Base-by-base conservation (phyloP, 805 yeast species). In the Scheffersomyces lignosus region DNA sequence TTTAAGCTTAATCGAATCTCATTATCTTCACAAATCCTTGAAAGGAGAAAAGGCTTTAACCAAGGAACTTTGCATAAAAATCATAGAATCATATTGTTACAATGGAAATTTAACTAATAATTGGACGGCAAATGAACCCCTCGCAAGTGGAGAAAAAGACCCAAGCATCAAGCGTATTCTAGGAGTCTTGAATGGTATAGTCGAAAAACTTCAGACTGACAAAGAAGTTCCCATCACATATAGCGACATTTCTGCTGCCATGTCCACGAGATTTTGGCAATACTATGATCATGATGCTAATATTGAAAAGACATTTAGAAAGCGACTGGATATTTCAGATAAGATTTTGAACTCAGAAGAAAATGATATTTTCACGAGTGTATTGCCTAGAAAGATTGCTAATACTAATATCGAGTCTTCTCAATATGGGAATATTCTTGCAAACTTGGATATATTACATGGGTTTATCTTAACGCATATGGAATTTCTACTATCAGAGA, bases 61-160 rank as follows among this genome's bases (percentile, higher is more conserved):
- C 20, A 61, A 58, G 31, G 66, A 65, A 8, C 45, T 68, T 17
- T 55, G 64, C 32, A 36, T 60, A 2, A 54, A 53, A 18, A 54
- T 69, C 3, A 52, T 69, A 2, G 59, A 60, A 25, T 54, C 73
- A 0, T 66, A 69, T 36, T 66, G 73, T 37, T 52, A 53, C 41
- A 43, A 50, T 27, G 27, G 31, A 1, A 42, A 44, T 7, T 28
- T 34, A 10, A 26, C 26, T 3, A 36, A 36, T 2, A 37, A 34
- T 12, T 38, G 46, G 40, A 31, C 33, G 6, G 47, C 41, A 5
- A 27, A 36, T 5, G 43, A 37, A 4, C 33, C 31, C 2, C n/a
- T 26, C 3, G 37, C 39, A 5, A 26, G 34, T 7, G 34, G 35
- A 9, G 35, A 30, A 5, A 35, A 44, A 2, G 71, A 65, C 38